Evolutionary conservation across 257 asterid species (phyloP).

Genomic region (Ilex aquifolium): DNA sequence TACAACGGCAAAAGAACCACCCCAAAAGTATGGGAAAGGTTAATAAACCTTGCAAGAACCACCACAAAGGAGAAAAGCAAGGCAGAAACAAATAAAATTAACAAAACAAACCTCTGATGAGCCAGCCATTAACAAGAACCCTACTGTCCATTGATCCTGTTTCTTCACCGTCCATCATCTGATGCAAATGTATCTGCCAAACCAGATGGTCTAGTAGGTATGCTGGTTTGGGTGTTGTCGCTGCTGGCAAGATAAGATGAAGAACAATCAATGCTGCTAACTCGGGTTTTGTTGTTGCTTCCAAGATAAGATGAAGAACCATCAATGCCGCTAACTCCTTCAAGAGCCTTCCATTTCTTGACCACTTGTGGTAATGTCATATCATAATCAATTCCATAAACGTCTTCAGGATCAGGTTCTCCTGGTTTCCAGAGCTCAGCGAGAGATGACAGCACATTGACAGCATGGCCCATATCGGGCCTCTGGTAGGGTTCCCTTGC

Average conservation of each 20-base stretch:
- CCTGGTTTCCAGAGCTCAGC: constrained; percentile 3
- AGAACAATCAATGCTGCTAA: neutral
- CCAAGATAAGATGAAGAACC: neutral
- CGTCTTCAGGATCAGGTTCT: neutral
- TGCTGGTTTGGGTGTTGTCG: constrained; percentile 1
- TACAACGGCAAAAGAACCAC: neutral
- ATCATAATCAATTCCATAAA: neutral
- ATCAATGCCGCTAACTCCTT: neutral
- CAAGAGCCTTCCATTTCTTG: neutral
- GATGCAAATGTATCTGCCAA: neutral
- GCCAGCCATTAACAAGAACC: neutral
- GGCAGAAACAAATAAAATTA: no score
- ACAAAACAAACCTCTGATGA: neutral
- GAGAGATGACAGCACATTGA: neutral
- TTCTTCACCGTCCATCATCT: neutral
- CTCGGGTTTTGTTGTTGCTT: neutral
- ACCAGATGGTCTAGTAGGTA: constrained; percentile 1
- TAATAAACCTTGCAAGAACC: neutral
- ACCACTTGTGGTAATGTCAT: neutral
- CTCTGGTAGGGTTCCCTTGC: constrained; percentile 4
- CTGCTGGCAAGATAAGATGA: neutral
- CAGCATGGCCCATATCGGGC: constrained; percentile 1
- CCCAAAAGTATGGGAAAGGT: no score
- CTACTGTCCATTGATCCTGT: neutral
- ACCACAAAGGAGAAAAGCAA: neutral